Evolutionary conservation across 2,329 filamentous ascomycete species (phyloP).

Genomic region (Lecanosticta acicola): DNA sequence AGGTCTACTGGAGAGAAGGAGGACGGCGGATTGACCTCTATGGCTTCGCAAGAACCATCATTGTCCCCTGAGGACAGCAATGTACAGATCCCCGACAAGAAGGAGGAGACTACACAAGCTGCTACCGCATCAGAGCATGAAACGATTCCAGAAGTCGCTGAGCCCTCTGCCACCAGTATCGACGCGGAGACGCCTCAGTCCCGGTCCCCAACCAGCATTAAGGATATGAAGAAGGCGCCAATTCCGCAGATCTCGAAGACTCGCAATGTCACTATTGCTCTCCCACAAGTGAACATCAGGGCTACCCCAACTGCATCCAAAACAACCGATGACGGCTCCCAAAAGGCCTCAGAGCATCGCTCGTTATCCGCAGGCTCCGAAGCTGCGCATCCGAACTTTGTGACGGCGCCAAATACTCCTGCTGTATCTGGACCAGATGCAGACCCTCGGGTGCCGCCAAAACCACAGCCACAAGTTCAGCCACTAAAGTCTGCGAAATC

Average conservation of each 20-base stretch:
- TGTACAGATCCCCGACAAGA: background rate
- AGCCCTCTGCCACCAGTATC: background rate
- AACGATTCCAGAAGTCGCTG: background rate
- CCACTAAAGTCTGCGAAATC: conserved; percentile 21
- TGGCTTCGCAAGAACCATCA: background rate
- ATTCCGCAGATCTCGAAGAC: conserved; percentile 8
- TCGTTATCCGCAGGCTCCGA: conserved; percentile 15
- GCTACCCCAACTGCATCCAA: background rate
- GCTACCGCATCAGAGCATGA: too few relatives aligned
- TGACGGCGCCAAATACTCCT: conserved; percentile 24
- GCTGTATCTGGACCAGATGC: conserved; percentile 7
- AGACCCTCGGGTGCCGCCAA: background rate
- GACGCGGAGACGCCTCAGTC: background rate
- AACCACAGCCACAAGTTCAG: conserved; percentile 1
- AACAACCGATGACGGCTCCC: background rate
- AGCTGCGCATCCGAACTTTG: conserved; percentile 13
- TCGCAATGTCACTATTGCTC: conserved; percentile 9
- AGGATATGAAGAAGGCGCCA: conserved; percentile 10
- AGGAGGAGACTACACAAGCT: too few relatives aligned
- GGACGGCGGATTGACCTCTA: background rate
- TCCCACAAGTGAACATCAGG: conserved; percentile 6
- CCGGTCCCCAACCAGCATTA: background rate
- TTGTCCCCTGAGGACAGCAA: background rate
- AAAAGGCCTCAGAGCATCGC: conserved; percentile 7
- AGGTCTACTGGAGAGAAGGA: background rate